Evolutionary conservation across 306 rosid genomes (phyloP).

Genomic region (Cucumis melo): DNA sequence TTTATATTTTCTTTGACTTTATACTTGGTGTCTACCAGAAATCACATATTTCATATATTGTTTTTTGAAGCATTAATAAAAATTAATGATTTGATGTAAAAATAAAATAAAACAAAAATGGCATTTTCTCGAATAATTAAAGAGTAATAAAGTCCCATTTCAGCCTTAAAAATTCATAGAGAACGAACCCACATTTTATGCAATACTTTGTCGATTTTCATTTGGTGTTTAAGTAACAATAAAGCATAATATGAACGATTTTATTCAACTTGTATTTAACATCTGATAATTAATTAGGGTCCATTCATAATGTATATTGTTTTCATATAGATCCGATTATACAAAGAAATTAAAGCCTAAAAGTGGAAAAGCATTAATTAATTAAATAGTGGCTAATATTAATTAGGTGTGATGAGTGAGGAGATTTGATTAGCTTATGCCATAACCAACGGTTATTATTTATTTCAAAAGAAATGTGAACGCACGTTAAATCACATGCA

Average conservation of each 20-base stretch:
- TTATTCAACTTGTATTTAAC: background rate
- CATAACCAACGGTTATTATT: background rate
- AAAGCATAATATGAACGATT: background rate
- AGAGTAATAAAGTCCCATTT: too few relatives aligned
- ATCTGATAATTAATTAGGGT: background rate
- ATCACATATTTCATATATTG: too few relatives aligned
- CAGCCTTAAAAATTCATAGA: background rate
- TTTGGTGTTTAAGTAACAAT: background rate
- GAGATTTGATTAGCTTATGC: background rate
- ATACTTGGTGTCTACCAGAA: too few relatives aligned
- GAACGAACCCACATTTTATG: background rate
- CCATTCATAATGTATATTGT: background rate
- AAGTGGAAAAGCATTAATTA: background rate
- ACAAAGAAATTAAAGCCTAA: background rate
- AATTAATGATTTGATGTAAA: background rate
- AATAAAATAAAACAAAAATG: background rate
- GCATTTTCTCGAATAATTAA: background rate
- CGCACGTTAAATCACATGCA: constrained; percentile 4
- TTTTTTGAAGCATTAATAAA: too few relatives aligned
- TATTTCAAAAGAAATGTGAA: background rate
- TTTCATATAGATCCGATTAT: background rate
- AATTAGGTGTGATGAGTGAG: background rate
- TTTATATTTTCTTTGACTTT: too few relatives aligned
- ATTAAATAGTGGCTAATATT: background rate
- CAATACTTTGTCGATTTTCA: background rate